Evolutionary conservation across 2,329 filamentous ascomycete genomes (phyloP).

Genomic region (Nemania serpens): DNA sequence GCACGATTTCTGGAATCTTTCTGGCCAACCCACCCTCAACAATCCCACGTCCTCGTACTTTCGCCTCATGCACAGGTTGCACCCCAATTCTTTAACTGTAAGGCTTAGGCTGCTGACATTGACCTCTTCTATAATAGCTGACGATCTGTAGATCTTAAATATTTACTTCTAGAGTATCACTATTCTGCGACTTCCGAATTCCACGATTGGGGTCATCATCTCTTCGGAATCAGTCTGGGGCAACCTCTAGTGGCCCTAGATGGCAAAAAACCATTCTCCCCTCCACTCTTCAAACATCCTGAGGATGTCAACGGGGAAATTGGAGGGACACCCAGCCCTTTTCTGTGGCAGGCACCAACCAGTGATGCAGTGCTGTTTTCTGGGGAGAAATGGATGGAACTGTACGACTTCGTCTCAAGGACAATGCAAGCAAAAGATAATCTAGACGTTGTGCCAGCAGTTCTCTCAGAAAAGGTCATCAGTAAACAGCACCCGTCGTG

Average conservation of each 20-base stretch:
- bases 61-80: conserved; percentile 82
- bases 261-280: conserved; percentile 59
- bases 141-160: conserved; percentile 68
- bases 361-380: conserved; percentile 83
- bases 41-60: conserved; percentile 81
- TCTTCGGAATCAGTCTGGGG: conserved; percentile 82
- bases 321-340: conserved; percentile 55
- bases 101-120: conserved; percentile 30
- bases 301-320: conserved; percentile 36
- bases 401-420: conserved; percentile 78
- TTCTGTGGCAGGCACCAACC: conserved; percentile 84
- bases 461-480: conserved; percentile 55
- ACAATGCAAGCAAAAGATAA: conserved; percentile 55
- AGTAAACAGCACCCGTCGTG: conserved; percentile 41
- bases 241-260: conserved; percentile 69
- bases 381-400: conserved; percentile 83
- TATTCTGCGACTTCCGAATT: conserved; percentile 62
- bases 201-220: conserved; percentile 53
- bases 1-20: conserved; percentile 83
- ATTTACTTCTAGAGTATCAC: conserved; percentile 74
- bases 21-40: conserved; percentile 69
- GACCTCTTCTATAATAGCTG: background rate
- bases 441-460: conserved; percentile 43
- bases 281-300: conserved; percentile 40
- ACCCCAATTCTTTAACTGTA: conserved; percentile 80